A percentile compares a stretch with the other conserved stretches of the same genome.
phyloP scores from a whole-genome alignment of 208 protist genomes.

The Leishmania mexicana region DNA sequence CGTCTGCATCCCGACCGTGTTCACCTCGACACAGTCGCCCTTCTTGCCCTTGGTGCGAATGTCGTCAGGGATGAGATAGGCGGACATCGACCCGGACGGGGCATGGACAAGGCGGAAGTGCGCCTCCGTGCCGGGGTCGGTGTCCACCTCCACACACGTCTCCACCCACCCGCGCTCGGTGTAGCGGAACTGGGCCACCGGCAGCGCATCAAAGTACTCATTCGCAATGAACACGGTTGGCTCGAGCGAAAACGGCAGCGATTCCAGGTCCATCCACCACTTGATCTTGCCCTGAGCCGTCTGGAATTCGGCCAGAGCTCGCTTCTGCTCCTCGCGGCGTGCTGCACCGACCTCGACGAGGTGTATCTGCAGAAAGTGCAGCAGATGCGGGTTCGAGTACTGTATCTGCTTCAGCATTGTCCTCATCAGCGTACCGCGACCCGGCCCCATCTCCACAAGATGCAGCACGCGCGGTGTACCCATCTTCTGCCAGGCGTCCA shows the following conservation, averaged over 20 bases:
- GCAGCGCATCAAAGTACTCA: conserved; percentile 93
- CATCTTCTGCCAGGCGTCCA: conserved; percentile 93
- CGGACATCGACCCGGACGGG: conserved; percentile 82
- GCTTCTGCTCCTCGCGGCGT: conserved; percentile 86
- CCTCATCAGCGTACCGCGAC: conserved; percentile 88
- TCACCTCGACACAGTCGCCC: conserved; percentile 86
- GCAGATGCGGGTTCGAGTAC: conserved; percentile 87
- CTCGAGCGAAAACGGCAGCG: conserved; percentile 79
- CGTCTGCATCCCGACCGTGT: conserved; percentile 84
- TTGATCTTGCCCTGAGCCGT: conserved; percentile 85
- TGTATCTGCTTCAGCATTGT: conserved; percentile 85
- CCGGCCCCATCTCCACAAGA: conserved; percentile 90
- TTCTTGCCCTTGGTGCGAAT: conserved; percentile 64
- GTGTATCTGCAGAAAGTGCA: conserved; percentile 88
- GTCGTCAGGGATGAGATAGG: conserved; percentile 89
- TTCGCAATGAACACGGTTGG: conserved; percentile 90
- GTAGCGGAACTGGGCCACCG: conserved; percentile 92
- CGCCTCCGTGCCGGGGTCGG: conserved; percentile 73
- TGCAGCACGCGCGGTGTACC: conserved; percentile 87
- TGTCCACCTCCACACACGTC: conserved; percentile 92
- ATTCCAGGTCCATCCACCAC: conserved; percentile 89
- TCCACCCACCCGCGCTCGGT: conserved; percentile 93
- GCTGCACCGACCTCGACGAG: conserved; percentile 88
- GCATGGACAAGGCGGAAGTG: conserved; percentile 92
- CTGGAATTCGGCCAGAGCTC: conserved; percentile 79